Conservation (phyloP, 805 yeast genomes). For the Ogataea pignaliae region DNA sequence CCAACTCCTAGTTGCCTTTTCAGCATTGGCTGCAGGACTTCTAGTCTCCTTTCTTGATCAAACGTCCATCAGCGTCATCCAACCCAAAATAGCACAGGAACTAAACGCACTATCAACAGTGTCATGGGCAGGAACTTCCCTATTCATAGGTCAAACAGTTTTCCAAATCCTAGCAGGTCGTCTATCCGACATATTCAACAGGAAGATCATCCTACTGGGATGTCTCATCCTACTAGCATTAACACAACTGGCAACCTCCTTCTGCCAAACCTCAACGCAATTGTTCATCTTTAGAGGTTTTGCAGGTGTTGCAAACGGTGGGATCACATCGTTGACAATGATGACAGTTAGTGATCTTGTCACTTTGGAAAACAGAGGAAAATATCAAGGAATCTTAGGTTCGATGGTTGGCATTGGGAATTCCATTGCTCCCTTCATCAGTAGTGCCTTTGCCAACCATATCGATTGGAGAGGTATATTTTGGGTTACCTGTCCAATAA, state of each 20-base stretch:
- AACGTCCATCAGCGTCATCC: constrained; percentile 43
- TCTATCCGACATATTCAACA: constrained; percentile 50
- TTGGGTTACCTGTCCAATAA: constrained; percentile 42
- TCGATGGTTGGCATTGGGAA: constrained; percentile 47
- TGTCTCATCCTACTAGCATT: constrained; percentile 36
- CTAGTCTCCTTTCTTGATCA: constrained; percentile 46
- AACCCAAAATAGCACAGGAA: constrained; percentile 44
- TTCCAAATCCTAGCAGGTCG: constrained; percentile 53
- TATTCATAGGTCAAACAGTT: constrained; percentile 45
- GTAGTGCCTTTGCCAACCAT: constrained; percentile 43
- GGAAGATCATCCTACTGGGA: constrained; percentile 40
- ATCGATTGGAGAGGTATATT: constrained; percentile 51
- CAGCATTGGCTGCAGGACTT: constrained; percentile 35
- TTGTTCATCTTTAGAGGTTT: constrained; percentile 49
- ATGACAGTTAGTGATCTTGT: constrained; percentile 52
- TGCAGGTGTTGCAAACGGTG: constrained; percentile 56
- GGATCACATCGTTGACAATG: constrained; percentile 46
- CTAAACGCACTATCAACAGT: constrained; percentile 40
- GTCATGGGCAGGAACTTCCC: constrained; percentile 57
- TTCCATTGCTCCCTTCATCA: constrained; percentile 52
- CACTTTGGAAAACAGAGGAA: constrained; percentile 49
- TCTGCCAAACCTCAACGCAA: constrained; percentile 44
- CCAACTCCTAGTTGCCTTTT: constrained; percentile 34
- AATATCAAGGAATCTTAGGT: constrained; percentile 54
- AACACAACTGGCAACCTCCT: constrained; percentile 47